Evolutionary conservation across 176 grass and related monocot genomes (phyloP).

Genomic region (Oryza nivara): DNA sequence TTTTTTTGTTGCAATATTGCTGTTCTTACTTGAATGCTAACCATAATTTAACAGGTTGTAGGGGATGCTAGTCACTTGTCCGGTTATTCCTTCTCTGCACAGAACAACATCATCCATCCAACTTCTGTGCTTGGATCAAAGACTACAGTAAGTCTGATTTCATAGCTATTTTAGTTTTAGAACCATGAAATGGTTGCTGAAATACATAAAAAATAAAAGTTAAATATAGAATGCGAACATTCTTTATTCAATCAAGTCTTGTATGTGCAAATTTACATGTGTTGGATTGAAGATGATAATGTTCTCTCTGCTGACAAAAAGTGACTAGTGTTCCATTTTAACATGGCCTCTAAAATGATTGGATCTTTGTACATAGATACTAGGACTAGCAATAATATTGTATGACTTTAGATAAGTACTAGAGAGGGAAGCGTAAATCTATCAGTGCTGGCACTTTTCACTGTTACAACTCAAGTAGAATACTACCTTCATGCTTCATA

Average conservation of each 20-base stretch:
- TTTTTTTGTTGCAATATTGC: not conserved
- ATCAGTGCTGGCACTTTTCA: not conserved
- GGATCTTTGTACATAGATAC: not conserved
- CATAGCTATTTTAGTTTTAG: conserved; percentile 4
- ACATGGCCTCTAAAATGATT: not conserved
- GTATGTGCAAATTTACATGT: conserved; percentile 11
- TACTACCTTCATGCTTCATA: not conserved
- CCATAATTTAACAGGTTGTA: conserved; percentile 61
- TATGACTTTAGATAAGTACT: not conserved
- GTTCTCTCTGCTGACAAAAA: conserved; percentile 11
- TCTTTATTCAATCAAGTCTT: not conserved
- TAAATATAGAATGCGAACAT: conserved; percentile 1
- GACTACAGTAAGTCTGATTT: conserved; percentile 76
- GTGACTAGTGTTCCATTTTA: not conserved
- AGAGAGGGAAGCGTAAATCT: not conserved
- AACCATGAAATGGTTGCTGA: not conserved
- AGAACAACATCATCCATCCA: conserved; percentile 93
- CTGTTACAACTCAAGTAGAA: not conserved
- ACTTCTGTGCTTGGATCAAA: conserved; percentile 86
- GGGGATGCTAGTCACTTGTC: conserved; percentile 90
- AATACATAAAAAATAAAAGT: conserved; percentile 1
- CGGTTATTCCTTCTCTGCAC: conserved; percentile 89
- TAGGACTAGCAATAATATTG: not conserved
- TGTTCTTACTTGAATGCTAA: conserved; percentile 41
- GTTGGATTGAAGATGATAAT: conserved; percentile 13